Evolutionary conservation across 1,284 basidiomycete species (phyloP).

Genomic region (Trichosporon sp.): DNA sequence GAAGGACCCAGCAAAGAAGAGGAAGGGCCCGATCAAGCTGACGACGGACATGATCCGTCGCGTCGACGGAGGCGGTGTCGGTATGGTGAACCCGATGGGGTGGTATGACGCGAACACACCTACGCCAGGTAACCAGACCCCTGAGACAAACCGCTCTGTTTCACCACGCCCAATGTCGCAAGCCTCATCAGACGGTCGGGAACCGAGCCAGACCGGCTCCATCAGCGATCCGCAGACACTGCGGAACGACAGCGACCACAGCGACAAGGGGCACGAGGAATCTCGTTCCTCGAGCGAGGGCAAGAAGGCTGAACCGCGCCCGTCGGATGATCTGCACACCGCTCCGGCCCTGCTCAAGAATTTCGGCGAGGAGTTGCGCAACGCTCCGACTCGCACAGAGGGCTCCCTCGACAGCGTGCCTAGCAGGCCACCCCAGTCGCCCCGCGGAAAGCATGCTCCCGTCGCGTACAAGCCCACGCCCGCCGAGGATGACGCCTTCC

Average conservation of each 20-base stretch:
- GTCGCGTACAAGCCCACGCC: background rate
- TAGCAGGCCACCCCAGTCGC: background rate
- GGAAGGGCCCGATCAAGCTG: constrained; percentile 51
- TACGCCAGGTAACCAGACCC: background rate
- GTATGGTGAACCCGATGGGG: constrained; percentile 74
- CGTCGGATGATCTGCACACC: background rate
- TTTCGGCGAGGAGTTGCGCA: background rate
- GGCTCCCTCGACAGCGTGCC: background rate
- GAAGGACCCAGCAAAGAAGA: constrained; percentile 18
- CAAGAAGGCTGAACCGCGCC: background rate
- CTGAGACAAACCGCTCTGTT: background rate
- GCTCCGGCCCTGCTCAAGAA: background rate
- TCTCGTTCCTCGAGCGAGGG: background rate
- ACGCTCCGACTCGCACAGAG: background rate
- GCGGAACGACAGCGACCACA: background rate
- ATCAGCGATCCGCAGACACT: background rate
- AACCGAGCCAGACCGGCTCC: background rate
- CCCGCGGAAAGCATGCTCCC: background rate
- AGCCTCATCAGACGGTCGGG: background rate
- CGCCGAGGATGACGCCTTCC: constrained; percentile 44
- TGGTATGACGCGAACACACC: constrained; percentile 39
- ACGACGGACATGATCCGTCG: constrained; percentile 79
- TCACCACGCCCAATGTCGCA: background rate
- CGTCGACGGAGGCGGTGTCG: constrained; percentile 67
- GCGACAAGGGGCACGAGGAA: background rate